phyloP scores from a whole-genome alignment of 1,284 basidiomycete genomes.

The Coniferiporia sulphurascens region DNA sequence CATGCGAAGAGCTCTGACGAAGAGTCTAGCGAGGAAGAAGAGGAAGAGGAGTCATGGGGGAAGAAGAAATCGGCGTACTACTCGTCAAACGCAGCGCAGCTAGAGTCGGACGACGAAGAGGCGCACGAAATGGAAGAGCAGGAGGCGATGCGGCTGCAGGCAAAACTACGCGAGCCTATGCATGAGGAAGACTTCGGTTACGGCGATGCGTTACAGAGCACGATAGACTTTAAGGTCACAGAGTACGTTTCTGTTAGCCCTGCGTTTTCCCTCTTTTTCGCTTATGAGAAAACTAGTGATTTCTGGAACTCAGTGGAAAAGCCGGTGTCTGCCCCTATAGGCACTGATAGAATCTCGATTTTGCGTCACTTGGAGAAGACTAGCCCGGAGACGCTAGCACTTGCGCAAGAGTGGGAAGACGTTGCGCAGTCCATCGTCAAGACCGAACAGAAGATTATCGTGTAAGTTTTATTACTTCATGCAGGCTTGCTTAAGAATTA shows the following conservation, averaged over 20 bases:
- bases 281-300: slow-evolving; percentile 4
- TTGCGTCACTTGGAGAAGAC: slow-evolving; percentile 75
- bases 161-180: slow-evolving; percentile 69
- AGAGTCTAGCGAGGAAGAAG: slow-evolving; percentile 31
- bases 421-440: slow-evolving; percentile 50
- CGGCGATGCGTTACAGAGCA: slow-evolving; percentile 51
- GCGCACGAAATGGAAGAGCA: slow-evolving; percentile 83
- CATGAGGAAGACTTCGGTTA: slow-evolving; percentile 83
- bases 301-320: slow-evolving; percentile 35
- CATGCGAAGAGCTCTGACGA: slow-evolving; percentile 10
- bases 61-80: slow-evolving; percentile 75
- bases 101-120: slow-evolving; percentile 84
- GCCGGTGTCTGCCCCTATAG: slow-evolving; percentile 23
- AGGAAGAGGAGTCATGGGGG: slow-evolving; percentile 74
- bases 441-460: slow-evolving; percentile 49
- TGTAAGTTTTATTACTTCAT: slow-evolving; percentile 37
- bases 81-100: slow-evolving; percentile 73
- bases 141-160: slow-evolving; percentile 80
- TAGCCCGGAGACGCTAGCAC: slow-evolving; percentile 73
- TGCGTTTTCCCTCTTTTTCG: background rate
- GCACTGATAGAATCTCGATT: slow-evolving; percentile 54
- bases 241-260: slow-evolving; percentile 37
- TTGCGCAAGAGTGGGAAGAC: slow-evolving; percentile 75
- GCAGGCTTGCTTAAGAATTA: background rate
- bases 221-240: slow-evolving; percentile 28